Percentiles rank a stretch among this genome's conserved stretches.
These are phyloP conservation scores for Candida xiaguanensis DNA, from an alignment of 805 yeast species.

Conservation along the genomic window DNA sequence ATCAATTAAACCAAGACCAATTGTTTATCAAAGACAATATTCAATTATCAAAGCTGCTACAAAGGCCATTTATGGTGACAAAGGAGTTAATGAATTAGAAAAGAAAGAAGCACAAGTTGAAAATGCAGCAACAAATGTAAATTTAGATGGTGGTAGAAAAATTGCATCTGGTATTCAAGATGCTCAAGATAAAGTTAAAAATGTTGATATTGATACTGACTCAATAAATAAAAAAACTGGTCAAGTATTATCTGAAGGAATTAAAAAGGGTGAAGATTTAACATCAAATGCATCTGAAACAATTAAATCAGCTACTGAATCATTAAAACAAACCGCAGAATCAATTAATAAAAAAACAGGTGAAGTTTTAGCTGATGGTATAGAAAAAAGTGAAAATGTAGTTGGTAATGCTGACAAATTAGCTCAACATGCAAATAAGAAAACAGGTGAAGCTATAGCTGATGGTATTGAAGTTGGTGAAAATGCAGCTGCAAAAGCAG, in stretches of 20 bases:
- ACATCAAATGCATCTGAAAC: slow-evolving; percentile 26
- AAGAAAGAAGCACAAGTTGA: slow-evolving; percentile 6
- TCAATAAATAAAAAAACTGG: slow-evolving; percentile 29
- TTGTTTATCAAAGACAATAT: slow-evolving; percentile 9
- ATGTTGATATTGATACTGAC: slow-evolving; percentile 23
- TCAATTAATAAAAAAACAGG: slow-evolving; percentile 28
- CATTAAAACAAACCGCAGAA: slow-evolving; percentile 28
- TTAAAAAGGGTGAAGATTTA: slow-evolving; percentile 22
- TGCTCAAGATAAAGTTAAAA: slow-evolving; percentile 9
- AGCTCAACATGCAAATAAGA: slow-evolving; percentile 16
- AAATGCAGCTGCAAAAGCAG: slow-evolving; percentile 12
- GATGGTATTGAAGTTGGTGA: slow-evolving; percentile 11
- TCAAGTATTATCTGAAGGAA: slow-evolving; percentile 29
- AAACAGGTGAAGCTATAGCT: slow-evolving; percentile 14
- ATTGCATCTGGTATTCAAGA: slow-evolving; percentile 9
- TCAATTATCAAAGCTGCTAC: slow-evolving; percentile 33
- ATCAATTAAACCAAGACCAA: slow-evolving; percentile 2
- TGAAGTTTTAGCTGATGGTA: slow-evolving; percentile 29
- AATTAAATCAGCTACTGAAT: slow-evolving; percentile 22
- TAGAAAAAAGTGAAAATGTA: slow-evolving; percentile 21
- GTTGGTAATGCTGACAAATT: slow-evolving; percentile 9
- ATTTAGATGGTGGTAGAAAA: slow-evolving; percentile 17
- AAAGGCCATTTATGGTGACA: slow-evolving; percentile 17
- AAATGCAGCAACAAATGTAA: slow-evolving; percentile 13
- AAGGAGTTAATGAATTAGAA: slow-evolving; percentile 7